phyloP scores from a whole-genome alignment of 2,329 filamentous ascomycete genomes.

The Nemania abortiva region DNA sequence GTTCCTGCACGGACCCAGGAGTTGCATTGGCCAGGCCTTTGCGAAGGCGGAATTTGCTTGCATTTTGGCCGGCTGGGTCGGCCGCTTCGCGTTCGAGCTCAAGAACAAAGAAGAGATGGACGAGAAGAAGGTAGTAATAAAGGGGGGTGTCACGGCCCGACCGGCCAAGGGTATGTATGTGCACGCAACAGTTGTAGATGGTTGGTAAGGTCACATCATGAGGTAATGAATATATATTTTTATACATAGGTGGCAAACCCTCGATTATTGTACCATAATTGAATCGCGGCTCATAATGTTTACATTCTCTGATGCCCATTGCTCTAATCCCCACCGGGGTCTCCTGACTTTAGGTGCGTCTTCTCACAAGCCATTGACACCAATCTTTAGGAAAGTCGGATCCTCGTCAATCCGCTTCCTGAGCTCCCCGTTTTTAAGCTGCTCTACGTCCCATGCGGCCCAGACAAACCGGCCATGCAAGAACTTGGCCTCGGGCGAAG shows the following conservation, averaged over 20 bases:
- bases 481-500: constrained; percentile 54
- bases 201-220: constrained; percentile 64
- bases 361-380: constrained; percentile 40
- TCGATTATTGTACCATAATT: constrained; percentile 20
- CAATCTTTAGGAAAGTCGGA: constrained; percentile 41
- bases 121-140: constrained; percentile 74
- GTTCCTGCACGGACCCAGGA: constrained; percentile 86
- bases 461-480: constrained; percentile 55
- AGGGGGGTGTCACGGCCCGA: constrained; percentile 76
- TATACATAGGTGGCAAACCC: background rate
- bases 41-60: constrained; percentile 88
- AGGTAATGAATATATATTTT: constrained; percentile 21
- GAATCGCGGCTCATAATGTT: constrained; percentile 5
- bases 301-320: background rate
- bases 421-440: constrained; percentile 49
- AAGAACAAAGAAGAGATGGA: constrained; percentile 71
- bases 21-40: constrained; percentile 86
- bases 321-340: background rate
- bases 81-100: constrained; percentile 75
- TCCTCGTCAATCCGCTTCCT: constrained; percentile 47
- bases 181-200: constrained; percentile 73
- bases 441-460: constrained; percentile 57
- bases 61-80: constrained; percentile 80
- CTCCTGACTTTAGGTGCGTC: background rate
- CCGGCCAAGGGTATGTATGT: constrained; percentile 80